Base-by-base conservation (phyloP, 495 filamentous ascomycete species). In the Clavariopsis aquatica region DNA sequence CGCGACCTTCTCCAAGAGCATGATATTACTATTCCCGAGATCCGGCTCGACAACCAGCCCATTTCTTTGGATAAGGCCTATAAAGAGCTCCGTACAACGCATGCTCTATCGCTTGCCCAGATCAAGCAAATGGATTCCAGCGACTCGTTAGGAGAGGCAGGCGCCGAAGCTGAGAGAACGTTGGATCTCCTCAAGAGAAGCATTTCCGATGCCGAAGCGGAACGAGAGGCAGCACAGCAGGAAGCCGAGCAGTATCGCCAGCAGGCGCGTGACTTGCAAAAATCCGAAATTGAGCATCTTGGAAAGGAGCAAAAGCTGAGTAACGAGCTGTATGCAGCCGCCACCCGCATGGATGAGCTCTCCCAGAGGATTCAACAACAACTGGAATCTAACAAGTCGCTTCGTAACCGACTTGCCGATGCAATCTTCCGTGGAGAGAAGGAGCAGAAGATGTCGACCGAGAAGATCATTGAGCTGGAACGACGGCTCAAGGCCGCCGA, bases 381-480 rank as follows among this genome's bases (percentile, higher is more conserved):
- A 74, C 80, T 98, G 19, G 82, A 85, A 15, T 84, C 82, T 20
- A 98, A 97, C 73, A 82, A 81, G 26, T 78, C 83, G 2, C 79
- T 98, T 23, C 86, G 92, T 57, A 76, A 83, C 57, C 87, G 94
- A n/a, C 84, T 98, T n/a, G 84, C 88, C 12, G 84, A 89, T 51
- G 93, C 93, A 7, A 89, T 98, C 46, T 82, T 83, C 54, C 89
- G 92, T 67, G 94, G 94, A 57, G 94, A 98, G 72, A 81, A 82
- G 31, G 91, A 92, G 64, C 94, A 96, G 70, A 85, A 85, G 68
- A 75, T 87, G 41, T 95, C 90, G 59, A 87, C 88, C 3, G 77
- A 83, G 53, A 87, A 88, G 66, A 97, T 98, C 76, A 91, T 88
- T 54, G 79, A 86, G 52, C 82, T 97, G 78, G 92, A 98, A 72